Evolutionary conservation across 2,329 filamentous ascomycete species (phyloP), one percentile per base, ranked within the genome.

Genomic region (Penicillium sp.): DNA sequence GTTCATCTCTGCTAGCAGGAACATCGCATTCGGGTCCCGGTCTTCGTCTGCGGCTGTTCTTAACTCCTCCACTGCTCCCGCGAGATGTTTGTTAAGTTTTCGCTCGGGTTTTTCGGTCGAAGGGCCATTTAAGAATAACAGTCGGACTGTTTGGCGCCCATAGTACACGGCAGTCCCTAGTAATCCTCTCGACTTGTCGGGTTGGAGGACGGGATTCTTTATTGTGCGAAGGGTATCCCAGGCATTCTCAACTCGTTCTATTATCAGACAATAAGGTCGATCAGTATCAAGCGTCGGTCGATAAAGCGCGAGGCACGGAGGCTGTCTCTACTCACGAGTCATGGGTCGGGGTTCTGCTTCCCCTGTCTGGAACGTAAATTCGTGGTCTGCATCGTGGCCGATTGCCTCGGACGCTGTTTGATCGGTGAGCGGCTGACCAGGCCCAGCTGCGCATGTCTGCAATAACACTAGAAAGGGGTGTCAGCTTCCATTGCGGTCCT

Each of bases 1-100:
- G 79, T 96, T 96, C 83, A 99, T 88, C 73, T 99, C 91, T 19
- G 91, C 94, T 25, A 99, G 82, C 17, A 96, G 81, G 70, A 89
- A 96, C 45, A 97, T 85, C 6, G 94, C 94, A 73, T 99, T 93
- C 2, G 90, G 83, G 55, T 81, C 76, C 59, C 79, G 73, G 38
- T 78, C 75, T 63, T 82, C 76, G 8, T 80, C 74, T 4, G 85
- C 85, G 35, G 86, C 85, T 50, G 81, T 75, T 66, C 84, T 80
- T 58, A 90, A 75, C 35, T 88, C 76, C 56, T 78, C 75, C 39
- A 88, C 83, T 3, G 85, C 87, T 60, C 82, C 78, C 23, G 76
- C 73, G n/a, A 89, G 75, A 9, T 80, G 78, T 33, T 66, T 69
- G 50, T 68, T 66, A 12, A 72, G 53, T 57, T 72, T 74, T 13